Evolutionary conservation across 768 basidiomycete genomes (phyloP), one percentile per base, ranked within the genome.

Genomic region (Leccinum longicurvipes): DNA sequence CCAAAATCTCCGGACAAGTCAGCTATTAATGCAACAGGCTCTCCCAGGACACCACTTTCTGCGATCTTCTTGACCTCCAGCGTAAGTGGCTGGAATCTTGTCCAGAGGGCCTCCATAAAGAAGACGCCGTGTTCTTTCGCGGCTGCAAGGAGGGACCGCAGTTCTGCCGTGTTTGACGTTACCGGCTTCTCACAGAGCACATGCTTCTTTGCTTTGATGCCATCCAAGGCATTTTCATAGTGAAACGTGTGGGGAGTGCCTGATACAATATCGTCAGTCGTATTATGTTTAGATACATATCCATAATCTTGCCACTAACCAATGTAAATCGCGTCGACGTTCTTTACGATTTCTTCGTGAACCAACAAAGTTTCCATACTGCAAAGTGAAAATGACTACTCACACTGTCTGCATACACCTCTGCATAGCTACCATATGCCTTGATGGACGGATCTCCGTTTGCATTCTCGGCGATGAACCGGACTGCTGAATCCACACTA

Each of bases 41-140:
- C 73, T 7, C 89, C 90, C 21, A 92, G 75, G n/a, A 67, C 71
- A 6, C 86, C 87, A 53, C 77, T 76, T 49, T 87, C 82, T 1
- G 81, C 77, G 46, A 89, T 72, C 57, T 77, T 77, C 71, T 86
- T 85, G 51, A 91, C 74, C 57, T 87, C 88, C 17, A 76, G 65
- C 10, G 77, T 74, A 56, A 89, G 78, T 12, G 89, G 88, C 55
- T 88, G 85, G 76, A 91, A 91, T 32, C 89, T 79, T 32, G 91
- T 92, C 90, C 91, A 93, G 72, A 93, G 77, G 0, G 89, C 91
- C 72, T 95, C 93, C 92, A 95, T 94, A 63, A 95, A 82, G 77
- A 95, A 95, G 1, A 93, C 79, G 17, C 84, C 81, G 62, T 86
- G 76, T 67, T 90, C 82, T 69, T 87, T 88, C 2, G 93, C 91